A percentile compares a stretch with the other conserved stretches of the same genome.
These are phyloP conservation scores for Saccharomyces jurei DNA, from an alignment of 805 yeast genomes.

Conservation along the genomic window DNA sequence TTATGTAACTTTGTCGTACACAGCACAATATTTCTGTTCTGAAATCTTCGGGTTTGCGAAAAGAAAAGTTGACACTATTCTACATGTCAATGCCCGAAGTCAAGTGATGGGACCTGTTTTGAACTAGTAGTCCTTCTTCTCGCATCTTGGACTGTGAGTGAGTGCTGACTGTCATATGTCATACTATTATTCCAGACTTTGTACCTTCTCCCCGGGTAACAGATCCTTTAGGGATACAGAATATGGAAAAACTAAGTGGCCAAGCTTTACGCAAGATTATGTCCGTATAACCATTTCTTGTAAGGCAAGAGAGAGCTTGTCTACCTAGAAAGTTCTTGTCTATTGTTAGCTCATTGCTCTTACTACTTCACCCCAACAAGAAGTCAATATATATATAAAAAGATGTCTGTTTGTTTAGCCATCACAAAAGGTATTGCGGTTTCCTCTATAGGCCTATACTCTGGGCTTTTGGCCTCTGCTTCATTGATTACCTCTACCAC, in stretches of 20 bases:
- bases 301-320: background rate
- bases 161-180: too few species aligned
- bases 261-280: background rate
- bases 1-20: too few species aligned
- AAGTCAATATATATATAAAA: background rate
- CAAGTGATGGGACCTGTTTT: background rate
- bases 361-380: background rate
- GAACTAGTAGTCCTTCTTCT: background rate
- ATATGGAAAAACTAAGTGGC: background rate
- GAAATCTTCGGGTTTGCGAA: too few species aligned
- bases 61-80: too few species aligned
- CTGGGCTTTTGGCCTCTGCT: conserved; percentile 37
- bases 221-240: background rate
- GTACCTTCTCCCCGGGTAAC: background rate
- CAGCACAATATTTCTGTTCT: too few species aligned
- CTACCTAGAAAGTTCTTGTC: background rate
- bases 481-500: conserved; percentile 12
- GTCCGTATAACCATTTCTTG: background rate
- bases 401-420: conserved; percentile 48
- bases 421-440: conserved; percentile 57
- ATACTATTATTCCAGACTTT: background rate
- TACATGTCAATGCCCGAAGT: too few species aligned
- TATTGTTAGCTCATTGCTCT: background rate
- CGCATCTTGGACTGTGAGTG: too few species aligned
- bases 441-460: conserved; percentile 58